Conservation (phyloP, 257 asterid species). For the Nicotiana tabacum region DNA sequence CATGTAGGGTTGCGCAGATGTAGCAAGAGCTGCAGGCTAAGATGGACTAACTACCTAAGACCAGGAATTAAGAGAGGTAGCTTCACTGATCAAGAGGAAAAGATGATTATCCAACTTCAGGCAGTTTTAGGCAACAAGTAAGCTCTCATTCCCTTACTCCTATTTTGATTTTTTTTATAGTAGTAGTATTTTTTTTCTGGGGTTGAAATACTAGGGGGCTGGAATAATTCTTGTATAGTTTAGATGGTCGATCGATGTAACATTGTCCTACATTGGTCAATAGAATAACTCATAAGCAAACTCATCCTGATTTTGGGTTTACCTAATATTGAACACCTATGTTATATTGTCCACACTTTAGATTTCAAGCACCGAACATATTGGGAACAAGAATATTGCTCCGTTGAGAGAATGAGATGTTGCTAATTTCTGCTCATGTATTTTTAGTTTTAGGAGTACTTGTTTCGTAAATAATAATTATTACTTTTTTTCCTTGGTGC, state of each 20-base stretch:
- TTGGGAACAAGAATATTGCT: not conserved
- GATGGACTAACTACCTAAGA: conserved; percentile 94
- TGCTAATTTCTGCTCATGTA: too few relatives aligned
- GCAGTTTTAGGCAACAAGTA: conserved; percentile 97
- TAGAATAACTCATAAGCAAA: too few relatives aligned
- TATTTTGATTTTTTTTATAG: not conserved
- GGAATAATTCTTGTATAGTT: not conserved
- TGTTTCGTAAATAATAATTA: not conserved
- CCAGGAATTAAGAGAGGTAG: conserved; percentile 92
- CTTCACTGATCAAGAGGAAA: conserved; percentile 78
- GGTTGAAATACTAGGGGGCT: not conserved
- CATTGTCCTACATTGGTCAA: too few relatives aligned
- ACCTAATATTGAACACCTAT: too few relatives aligned
- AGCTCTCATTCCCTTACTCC: not conserved
- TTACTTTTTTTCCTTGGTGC: too few relatives aligned
- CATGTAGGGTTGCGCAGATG: conserved; percentile 69
- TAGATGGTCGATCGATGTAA: not conserved
- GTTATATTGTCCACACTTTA: too few relatives aligned
- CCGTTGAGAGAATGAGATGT: not conserved
- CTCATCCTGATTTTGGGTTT: too few relatives aligned
- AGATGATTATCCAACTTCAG: conserved; percentile 89
- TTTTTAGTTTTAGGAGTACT: too few relatives aligned
- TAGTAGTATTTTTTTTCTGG: not conserved
- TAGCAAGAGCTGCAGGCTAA: conserved; percentile 90
- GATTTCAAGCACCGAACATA: not conserved